Evolutionary conservation across 345 rosid species (phyloP).

Genomic region (Psidium friedrichsthalianum): DNA sequence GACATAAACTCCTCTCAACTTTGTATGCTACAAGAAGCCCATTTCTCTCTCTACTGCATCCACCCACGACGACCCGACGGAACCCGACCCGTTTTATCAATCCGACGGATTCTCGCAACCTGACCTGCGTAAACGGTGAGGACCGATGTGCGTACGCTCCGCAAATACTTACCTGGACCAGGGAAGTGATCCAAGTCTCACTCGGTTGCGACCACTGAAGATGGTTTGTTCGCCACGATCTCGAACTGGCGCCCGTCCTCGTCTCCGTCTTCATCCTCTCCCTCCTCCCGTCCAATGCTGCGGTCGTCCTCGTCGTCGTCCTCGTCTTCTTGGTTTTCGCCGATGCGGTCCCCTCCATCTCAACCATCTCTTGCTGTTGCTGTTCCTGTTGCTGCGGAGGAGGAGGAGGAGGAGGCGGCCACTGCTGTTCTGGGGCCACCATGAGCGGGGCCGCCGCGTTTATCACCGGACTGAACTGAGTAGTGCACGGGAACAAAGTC

Average conservation of each 20-base stretch:
- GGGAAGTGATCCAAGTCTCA: not conserved
- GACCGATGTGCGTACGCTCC: not conserved
- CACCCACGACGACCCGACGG: not conserved
- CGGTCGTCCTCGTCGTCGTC: slow-evolving; percentile 11
- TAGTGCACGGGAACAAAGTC: not conserved
- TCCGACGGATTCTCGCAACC: not conserved
- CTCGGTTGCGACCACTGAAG: slow-evolving; percentile 1
- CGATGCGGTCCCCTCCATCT: slow-evolving; percentile 8
- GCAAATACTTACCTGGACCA: not conserved
- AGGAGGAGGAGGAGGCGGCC: slow-evolving; percentile 1
- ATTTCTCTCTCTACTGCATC: not conserved
- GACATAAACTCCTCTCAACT: not conserved
- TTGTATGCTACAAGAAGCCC: not conserved
- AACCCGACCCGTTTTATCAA: not conserved
- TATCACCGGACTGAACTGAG: not conserved
- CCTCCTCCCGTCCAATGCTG: not conserved
- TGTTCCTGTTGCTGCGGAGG: not conserved
- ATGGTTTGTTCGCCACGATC: slow-evolving; percentile 18
- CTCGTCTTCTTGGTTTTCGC: slow-evolving; percentile 7
- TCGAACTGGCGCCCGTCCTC: slow-evolving; percentile 24
- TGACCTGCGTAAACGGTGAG: not conserved
- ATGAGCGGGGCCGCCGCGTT: not conserved
- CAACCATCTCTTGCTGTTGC: slow-evolving; percentile 1
- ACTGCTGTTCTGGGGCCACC: slow-evolving; percentile 2
- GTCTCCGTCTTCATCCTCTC: slow-evolving; percentile 4